phyloP scores from a whole-genome alignment of 2,329 filamentous ascomycete species.

The Aspergillus sclerotialis region DNA sequence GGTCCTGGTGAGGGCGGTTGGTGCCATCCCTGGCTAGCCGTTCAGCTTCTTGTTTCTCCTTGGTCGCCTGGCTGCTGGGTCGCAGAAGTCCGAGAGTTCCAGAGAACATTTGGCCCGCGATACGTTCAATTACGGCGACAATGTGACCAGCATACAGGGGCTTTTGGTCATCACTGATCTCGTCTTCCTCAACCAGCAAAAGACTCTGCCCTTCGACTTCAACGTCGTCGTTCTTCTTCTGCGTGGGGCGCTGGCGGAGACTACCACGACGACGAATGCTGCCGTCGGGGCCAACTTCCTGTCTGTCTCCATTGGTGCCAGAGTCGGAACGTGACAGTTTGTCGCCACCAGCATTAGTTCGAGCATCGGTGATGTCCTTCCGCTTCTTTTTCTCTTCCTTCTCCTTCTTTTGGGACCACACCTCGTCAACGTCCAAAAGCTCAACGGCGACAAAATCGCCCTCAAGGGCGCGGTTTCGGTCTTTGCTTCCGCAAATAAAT shows the following conservation, averaged over 20 bases:
- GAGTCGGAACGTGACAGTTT: conserved; percentile 53
- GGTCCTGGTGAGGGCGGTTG: conserved; percentile 64
- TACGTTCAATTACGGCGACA: conserved; percentile 93
- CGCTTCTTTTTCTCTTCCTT: conserved; percentile 99
- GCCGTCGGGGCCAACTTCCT: conserved; percentile 61
- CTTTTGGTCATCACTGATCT: conserved; percentile 97
- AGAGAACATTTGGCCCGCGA: conserved; percentile 98
- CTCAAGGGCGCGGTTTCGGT: conserved; percentile 92
- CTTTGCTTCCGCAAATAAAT: conserved; percentile 98
- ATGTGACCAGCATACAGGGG: conserved; percentile 95
- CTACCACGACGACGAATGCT: conserved; percentile 88
- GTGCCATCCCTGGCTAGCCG: conserved; percentile 80
- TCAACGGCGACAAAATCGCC: conserved; percentile 94
- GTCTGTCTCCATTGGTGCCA: conserved; percentile 55
- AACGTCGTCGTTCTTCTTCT: conserved; percentile 99
- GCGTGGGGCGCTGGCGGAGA: conserved; percentile 89
- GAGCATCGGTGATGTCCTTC: conserved; percentile 94
- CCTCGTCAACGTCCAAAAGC: conserved; percentile 93
- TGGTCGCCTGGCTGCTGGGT: conserved; percentile 95
- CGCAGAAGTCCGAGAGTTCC: conserved; percentile 89
- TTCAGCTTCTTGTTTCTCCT: conserved; percentile 98
- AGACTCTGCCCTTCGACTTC: conserved; percentile 97
- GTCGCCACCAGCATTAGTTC: conserved; percentile 65
- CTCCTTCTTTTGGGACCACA: conserved; percentile 97
- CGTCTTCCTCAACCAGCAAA: conserved; percentile 93